A percentile compares a stretch with the other conserved stretches of the same genome.
Conservation (phyloP, 352 stramenopile species). For the Pythium monospermum region DNA sequence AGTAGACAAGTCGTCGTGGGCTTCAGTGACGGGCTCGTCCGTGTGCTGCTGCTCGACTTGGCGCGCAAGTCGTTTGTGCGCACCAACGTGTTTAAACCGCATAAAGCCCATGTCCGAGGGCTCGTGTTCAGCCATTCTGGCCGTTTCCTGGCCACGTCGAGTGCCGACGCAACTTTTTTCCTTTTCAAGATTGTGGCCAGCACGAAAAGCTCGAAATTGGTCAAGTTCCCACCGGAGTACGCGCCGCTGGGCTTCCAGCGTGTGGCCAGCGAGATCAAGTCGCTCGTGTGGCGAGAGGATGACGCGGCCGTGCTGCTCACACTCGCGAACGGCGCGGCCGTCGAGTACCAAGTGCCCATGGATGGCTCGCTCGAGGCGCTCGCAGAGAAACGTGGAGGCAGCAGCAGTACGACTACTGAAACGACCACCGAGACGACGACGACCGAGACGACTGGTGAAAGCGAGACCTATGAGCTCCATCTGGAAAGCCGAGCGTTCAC, state of each 20-base stretch:
- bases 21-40: constrained; percentile 87
- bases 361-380: constrained; percentile 24
- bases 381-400: constrained; percentile 6
- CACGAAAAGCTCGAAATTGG: constrained; percentile 45
- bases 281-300: constrained; percentile 68
- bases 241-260: constrained; percentile 73
- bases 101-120: constrained; percentile 64
- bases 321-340: constrained; percentile 41
- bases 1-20: constrained; percentile 84
- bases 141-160: constrained; percentile 67
- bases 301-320: constrained; percentile 65
- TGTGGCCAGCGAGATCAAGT: constrained; percentile 24
- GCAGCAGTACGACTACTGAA: background rate
- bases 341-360: constrained; percentile 60
- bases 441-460: constrained; percentile 11
- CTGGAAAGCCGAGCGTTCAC: constrained; percentile 36
- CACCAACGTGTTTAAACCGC: constrained; percentile 86
- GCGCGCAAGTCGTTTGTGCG: constrained; percentile 44
- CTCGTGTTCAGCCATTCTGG: constrained; percentile 70
- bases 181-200: constrained; percentile 70
- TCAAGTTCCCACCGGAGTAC: constrained; percentile 56
- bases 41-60: constrained; percentile 59
- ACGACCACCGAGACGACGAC: background rate
- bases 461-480: constrained; percentile 53
- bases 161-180: constrained; percentile 81